A percentile compares a stretch with the other conserved stretches of the same genome.
These are phyloP conservation scores for Cladophialophora exuberans DNA, from an alignment of 2,329 filamentous ascomycete species.

Conservation along the genomic window DNA sequence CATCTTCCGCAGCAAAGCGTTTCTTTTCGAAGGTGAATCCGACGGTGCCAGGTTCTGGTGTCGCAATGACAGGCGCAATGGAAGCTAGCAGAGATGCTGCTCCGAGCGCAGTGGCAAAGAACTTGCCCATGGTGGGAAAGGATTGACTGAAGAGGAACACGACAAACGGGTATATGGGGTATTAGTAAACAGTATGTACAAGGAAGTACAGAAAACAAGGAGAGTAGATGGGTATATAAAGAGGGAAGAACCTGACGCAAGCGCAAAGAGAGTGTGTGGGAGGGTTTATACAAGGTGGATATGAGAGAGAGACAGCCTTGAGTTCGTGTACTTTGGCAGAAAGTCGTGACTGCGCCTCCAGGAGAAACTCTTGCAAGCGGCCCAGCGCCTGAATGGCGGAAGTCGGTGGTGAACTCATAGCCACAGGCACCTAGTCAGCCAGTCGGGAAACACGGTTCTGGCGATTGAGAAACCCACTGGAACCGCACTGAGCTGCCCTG, in stretches of 20 bases:
- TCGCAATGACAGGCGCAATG: constrained; percentile 16
- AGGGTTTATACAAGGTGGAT: too few relatives aligned
- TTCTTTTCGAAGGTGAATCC: constrained; percentile 31
- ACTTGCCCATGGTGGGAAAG: constrained; percentile 17
- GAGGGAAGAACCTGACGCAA: background rate
- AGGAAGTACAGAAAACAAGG: background rate
- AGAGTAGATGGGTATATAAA: background rate
- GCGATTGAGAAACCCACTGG: too few relatives aligned
- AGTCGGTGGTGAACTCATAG: too few relatives aligned
- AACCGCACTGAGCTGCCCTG: too few relatives aligned
- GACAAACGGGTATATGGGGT: background rate
- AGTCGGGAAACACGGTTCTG: too few relatives aligned
- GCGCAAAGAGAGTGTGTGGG: too few relatives aligned
- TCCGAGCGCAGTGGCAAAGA: constrained; percentile 16
- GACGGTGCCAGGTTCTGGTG: constrained; percentile 21
- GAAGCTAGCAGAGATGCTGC: constrained; percentile 24
- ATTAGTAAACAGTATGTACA: background rate
- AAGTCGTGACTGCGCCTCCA: too few relatives aligned
- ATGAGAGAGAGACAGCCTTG: too few relatives aligned
- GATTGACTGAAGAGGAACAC: background rate
- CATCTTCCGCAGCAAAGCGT: constrained; percentile 18
- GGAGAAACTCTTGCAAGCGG: background rate
- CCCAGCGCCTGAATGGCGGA: background rate
- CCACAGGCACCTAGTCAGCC: too few relatives aligned
- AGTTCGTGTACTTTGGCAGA: background rate